Percentiles rank a stretch among this genome's conserved stretches.
These are phyloP conservation scores for Mortierella antarctica DNA, from an alignment of 192 early-diverging fungal genomes.

Conservation along the genomic window DNA sequence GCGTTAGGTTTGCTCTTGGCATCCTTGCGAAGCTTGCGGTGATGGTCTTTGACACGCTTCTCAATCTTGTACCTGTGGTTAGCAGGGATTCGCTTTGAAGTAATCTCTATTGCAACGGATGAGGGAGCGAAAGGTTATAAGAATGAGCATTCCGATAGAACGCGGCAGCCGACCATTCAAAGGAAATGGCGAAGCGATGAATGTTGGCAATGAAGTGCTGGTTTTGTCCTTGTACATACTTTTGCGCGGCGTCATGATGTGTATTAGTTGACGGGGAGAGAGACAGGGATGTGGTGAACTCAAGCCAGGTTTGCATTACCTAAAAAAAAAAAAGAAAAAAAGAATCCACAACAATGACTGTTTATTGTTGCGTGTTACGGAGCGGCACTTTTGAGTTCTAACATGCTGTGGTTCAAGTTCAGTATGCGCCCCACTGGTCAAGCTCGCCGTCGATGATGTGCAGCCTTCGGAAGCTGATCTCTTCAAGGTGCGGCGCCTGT, in stretches of 20 bases:
- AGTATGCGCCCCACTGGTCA: too few species aligned
- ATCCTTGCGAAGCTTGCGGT: constrained; percentile 65
- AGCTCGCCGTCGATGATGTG: too few species aligned
- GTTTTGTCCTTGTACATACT: constrained; percentile 11
- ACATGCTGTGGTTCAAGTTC: too few species aligned
- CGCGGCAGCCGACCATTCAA: too few species aligned
- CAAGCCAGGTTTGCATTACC: neutral
- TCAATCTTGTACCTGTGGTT: constrained; percentile 70
- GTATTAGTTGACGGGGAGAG: constrained; percentile 4
- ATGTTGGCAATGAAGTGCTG: neutral
- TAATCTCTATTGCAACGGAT: constrained; percentile 49
- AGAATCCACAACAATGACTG: neutral
- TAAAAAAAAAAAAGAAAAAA: constrained; percentile 11
- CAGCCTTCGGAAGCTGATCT: too few species aligned
- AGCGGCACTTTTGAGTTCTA: too few species aligned
- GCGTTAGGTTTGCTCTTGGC: constrained; percentile 62
- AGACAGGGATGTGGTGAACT: neutral
- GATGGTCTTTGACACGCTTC: constrained; percentile 67
- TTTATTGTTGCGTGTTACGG: neutral
- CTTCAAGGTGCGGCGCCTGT: too few species aligned
- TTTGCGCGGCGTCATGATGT: constrained; percentile 32
- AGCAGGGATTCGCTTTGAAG: constrained; percentile 67
- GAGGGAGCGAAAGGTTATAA: neutral
- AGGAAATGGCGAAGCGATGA: too few species aligned
- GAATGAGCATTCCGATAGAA: neutral